Evolutionary conservation across 2,329 filamentous ascomycete genomes (phyloP).

Genomic region (Curvularia sp.): DNA sequence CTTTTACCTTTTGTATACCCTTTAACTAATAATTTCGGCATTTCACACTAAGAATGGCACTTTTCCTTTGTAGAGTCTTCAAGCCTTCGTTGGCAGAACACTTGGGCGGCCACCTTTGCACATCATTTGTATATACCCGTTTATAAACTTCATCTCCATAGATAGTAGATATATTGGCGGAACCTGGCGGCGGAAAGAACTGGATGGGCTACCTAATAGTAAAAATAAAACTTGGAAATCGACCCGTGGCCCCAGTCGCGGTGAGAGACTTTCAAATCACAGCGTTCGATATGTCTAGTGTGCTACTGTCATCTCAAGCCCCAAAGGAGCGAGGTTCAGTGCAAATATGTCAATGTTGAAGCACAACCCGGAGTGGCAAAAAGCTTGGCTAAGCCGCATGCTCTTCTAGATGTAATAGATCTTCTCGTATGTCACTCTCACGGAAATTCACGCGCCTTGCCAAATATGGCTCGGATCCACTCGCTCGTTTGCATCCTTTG

Average conservation of each 20-base stretch:
- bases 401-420: background rate
- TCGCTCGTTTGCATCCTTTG: background rate
- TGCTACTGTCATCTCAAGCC: too few species aligned
- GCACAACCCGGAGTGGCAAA: too few species aligned
- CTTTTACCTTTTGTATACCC: constrained; percentile 6
- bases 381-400: too few species aligned
- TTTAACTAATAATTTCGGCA: constrained; percentile 7
- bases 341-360: too few species aligned
- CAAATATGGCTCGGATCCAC: background rate
- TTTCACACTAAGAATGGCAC: background rate
- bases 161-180: constrained; percentile 10
- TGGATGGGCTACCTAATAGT: background rate
- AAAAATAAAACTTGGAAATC: constrained; percentile 6
- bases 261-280: background rate
- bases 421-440: background rate
- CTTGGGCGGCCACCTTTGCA: constrained; percentile 4
- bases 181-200: constrained; percentile 6
- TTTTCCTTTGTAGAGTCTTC: constrained; percentile 12
- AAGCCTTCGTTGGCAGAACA: constrained; percentile 12
- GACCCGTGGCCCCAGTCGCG: background rate
- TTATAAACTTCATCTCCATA: constrained; percentile 6
- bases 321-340: too few species aligned
- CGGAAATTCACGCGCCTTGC: background rate
- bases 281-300: background rate
- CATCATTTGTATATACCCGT: constrained; percentile 5